Conservation (phyloP, 768 basidiomycete species). For the Naematelia encephala region DNA sequence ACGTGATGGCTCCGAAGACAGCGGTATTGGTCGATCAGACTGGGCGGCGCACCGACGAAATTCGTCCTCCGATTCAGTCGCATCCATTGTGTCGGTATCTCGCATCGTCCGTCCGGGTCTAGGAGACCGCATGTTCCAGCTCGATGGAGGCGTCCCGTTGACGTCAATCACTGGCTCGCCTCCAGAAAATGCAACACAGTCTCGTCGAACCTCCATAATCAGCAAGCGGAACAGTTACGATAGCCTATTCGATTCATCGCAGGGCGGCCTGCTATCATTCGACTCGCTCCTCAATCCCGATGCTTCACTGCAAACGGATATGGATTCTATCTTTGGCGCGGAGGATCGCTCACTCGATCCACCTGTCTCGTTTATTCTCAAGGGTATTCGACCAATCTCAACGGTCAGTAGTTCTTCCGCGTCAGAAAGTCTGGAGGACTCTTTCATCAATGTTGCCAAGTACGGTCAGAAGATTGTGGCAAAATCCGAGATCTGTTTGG, state of each 20-base stretch:
- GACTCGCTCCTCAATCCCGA: conserved; percentile 4
- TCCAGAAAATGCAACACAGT: conserved; percentile 8
- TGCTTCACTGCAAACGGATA: background rate
- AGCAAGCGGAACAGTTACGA: background rate
- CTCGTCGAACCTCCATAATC: background rate
- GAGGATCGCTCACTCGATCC: conserved; percentile 3
- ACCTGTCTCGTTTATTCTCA: conserved; percentile 27
- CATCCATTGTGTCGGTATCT: conserved; percentile 21
- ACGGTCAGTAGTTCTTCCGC: conserved; percentile 19
- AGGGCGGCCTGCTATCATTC: background rate
- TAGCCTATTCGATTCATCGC: conserved; percentile 7
- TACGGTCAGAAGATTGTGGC: conserved; percentile 10
- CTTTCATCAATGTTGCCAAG: conserved; percentile 23
- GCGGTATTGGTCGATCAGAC: conserved; percentile 28
- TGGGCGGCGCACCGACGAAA: conserved; percentile 40
- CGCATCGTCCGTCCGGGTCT: conserved; percentile 41
- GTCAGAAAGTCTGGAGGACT: conserved; percentile 26
- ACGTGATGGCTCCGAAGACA: conserved; percentile 24
- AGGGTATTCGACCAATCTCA: conserved; percentile 30
- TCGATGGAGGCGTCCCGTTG: conserved; percentile 37
- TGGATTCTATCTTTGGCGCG: conserved; percentile 29
- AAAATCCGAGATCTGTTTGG: conserved; percentile 9
- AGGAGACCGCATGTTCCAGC: conserved; percentile 48
- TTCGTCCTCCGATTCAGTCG: conserved; percentile 30
- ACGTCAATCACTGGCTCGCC: conserved; percentile 41